phyloP scores from a whole-genome alignment of 352 stramenopile genomes.

The Pythium myriotylum region DNA sequence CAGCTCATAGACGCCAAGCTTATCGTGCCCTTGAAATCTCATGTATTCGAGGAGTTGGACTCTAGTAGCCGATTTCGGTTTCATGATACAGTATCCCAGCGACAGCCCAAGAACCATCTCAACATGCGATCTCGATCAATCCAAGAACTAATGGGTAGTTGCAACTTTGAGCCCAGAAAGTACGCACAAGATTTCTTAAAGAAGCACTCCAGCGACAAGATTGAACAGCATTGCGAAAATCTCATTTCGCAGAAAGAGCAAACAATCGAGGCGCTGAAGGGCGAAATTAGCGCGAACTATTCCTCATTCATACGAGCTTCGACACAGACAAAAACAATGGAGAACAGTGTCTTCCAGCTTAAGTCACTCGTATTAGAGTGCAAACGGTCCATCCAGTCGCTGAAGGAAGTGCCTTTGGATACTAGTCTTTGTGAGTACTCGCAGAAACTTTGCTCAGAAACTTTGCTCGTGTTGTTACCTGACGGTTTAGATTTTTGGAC shows the following conservation, averaged over 20 bases:
- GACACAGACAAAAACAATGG: constrained; percentile 81
- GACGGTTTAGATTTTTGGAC: background rate
- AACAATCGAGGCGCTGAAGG: constrained; percentile 83
- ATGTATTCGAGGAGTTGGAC: constrained; percentile 71
- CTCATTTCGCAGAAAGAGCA: constrained; percentile 81
- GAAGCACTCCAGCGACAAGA: constrained; percentile 75
- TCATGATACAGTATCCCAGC: constrained; percentile 41
- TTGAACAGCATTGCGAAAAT: constrained; percentile 74
- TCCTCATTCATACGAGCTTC: constrained; percentile 76
- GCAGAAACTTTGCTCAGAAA: background rate
- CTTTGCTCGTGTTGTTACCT: background rate
- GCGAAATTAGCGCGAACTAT: constrained; percentile 85
- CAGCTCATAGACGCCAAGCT: constrained; percentile 72
- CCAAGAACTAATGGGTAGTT: constrained; percentile 76
- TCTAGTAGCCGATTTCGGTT: constrained; percentile 60
- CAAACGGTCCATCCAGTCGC: constrained; percentile 61
- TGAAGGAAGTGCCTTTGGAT: constrained; percentile 59
- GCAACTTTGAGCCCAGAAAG: constrained; percentile 64
- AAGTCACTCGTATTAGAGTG: constrained; percentile 76
- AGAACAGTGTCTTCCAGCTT: constrained; percentile 83
- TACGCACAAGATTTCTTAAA: constrained; percentile 83
- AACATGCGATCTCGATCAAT: constrained; percentile 72
- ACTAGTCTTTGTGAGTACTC: constrained; percentile 36
- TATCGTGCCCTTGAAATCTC: constrained; percentile 73
- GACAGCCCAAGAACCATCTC: constrained; percentile 70